A percentile compares a stretch with the other conserved stretches of the same genome.
Evolutionary conservation across 208 protist species (phyloP).

Genomic region (Trypanosoma avium): DNA sequence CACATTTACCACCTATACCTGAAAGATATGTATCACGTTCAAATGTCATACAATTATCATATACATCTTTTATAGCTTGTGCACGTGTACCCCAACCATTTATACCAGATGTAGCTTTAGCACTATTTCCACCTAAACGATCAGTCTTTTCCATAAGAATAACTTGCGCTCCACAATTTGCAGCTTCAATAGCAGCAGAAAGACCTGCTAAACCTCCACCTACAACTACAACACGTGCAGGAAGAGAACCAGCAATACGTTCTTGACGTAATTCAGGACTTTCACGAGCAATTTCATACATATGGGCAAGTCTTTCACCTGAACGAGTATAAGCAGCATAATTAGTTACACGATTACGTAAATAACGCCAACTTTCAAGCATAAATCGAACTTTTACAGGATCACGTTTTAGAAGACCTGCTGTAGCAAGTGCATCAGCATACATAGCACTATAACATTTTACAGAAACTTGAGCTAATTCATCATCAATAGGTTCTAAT

Average conservation of each 20-base stretch:
- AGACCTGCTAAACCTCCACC: slow-evolving; percentile 87
- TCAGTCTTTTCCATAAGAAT: slow-evolving; percentile 91
- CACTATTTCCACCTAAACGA: slow-evolving; percentile 93
- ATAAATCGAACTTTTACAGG: slow-evolving; percentile 55
- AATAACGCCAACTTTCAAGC: slow-evolving; percentile 50
- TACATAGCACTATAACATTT: slow-evolving; percentile 85
- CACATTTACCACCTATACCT: slow-evolving; percentile 63
- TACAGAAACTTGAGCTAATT: slow-evolving; percentile 66
- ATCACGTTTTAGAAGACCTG: slow-evolving; percentile 61
- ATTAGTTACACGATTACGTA: slow-evolving; percentile 54
- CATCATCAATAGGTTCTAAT: slow-evolving; percentile 24
- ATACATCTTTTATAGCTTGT: slow-evolving; percentile 71
- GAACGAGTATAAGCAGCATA: slow-evolving; percentile 47
- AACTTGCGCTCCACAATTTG: slow-evolving; percentile 80
- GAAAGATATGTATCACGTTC: slow-evolving; percentile 78
- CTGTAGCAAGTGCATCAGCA: slow-evolving; percentile 80
- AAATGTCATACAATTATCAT: slow-evolving; percentile 75
- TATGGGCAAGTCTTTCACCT: slow-evolving; percentile 59
- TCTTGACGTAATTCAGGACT: slow-evolving; percentile 43
- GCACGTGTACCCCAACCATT: slow-evolving; percentile 90
- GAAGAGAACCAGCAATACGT: slow-evolving; percentile 56
- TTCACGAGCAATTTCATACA: slow-evolving; percentile 73
- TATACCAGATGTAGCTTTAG: slow-evolving; percentile 96
- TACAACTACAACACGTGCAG: slow-evolving; percentile 76
- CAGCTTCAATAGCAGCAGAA: slow-evolving; percentile 81